Base-by-base conservation (phyloP, 108 stramenopile genomes). In the Fistulifera solaris region DNA sequence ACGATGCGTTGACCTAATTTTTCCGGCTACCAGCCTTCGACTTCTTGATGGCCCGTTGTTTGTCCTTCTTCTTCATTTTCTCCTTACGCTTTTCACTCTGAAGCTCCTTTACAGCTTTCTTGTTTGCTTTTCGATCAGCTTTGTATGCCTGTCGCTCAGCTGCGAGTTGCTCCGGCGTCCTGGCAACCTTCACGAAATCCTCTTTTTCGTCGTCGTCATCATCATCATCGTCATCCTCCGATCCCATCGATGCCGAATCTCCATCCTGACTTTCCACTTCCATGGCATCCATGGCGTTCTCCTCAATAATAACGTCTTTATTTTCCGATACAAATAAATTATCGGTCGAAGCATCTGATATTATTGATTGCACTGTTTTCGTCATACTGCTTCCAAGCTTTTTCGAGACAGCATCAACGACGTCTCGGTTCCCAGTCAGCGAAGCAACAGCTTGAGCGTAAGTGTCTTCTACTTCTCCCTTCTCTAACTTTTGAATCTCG, bases 31-130 rank as follows among this genome's bases (percentile, higher is more conserved):
- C 87, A 15, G 79, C 77, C 57, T 87, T 85, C 12, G 75, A 62
- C 65, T 93, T 94, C 18, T 85, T 87, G 49, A 93, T 89, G 17
- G 88, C 81, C 40, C 77, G 65, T 53, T 82, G 80, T 62, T 94
- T 94, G 56, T 90, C 87, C 58, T 94, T 90, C 68, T 94, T 94
- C 65, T 94, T 94, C 26, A 94, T 76, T 55, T 94, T 94, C 2
- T 65, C 81, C 62, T 63, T 54, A n/a, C 93, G 67, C 26, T 83
- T 83, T 61, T 88, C 84, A 7, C 73, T 70, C 31, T 78, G 68
- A 23, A 66, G 73, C 56, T 85, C 88, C 54, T 79, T 83, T 47
- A 87, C 85, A 27, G 68, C 66, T 57, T 89, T 88, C 48, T 90
- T 90, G 68, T 90, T 86, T 12, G 78, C 83, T 63, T 70, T 85